Evolutionary conservation across 1,284 basidiomycete species (phyloP), one percentile per base, ranked within the genome.

Genomic region (Mrakiaceae sp.): DNA sequence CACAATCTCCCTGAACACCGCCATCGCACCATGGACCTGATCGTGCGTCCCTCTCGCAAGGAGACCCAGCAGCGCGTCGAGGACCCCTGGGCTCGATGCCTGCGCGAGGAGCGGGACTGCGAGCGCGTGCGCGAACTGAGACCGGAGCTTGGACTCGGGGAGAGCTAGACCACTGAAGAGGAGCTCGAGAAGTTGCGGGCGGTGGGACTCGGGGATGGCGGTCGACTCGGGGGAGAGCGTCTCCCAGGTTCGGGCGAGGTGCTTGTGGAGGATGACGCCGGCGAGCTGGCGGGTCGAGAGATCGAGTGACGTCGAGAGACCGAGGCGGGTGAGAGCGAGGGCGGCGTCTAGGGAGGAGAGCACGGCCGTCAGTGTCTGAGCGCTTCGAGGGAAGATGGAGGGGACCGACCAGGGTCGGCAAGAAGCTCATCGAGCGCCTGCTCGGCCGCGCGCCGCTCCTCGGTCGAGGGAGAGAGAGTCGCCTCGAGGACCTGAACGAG

Each of bases 21-120:
- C 85, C 88, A 97, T 91, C n/a, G 90, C 86, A 40, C 93, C 93
- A 75, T 96, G 90, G 9, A 94, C 87, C 10, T 87, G 82, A 64
- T 84, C 81, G 0, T 87, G 77, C 4, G 84, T 84, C 63, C 80
- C 82, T 2, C 86, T 84, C 3, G 87, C 86, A 39, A 97, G 81
- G 14, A 94, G 81, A 48, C 74, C 74, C 67, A 95, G 84, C 40
- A 96, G 81, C 43, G 82, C 79, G 60, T 79, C 78, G 46, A 96
- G 80, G 11, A 96, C 82, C 58, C 87, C 84, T 0, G 91, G 88
- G 72, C 16, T 39, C 5, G 51, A 47, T 10, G 61, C 53, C 9
- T 48, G 12, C 3, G 64, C 39, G 49, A 66, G 64, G 40, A 66
- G 55, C 3, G 57, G 48, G 43, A 63, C 52, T 4, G 65, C 63